phyloP scores from a whole-genome alignment of 441 rosid species.

The Populus tomentosa region DNA sequence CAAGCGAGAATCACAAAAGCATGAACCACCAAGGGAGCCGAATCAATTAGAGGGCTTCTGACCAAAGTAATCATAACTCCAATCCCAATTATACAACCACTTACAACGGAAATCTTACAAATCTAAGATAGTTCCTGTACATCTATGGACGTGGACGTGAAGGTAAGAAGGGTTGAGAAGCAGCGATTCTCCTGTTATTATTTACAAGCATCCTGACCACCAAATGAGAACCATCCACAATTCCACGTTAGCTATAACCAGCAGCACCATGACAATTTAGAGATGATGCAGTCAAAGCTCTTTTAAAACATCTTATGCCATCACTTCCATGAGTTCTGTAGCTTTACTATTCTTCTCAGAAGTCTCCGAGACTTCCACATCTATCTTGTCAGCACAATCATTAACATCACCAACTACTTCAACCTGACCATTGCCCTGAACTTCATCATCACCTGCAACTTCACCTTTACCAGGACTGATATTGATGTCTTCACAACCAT shows the following conservation, averaged over 20 bases:
- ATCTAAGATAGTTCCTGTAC: slow-evolving; percentile 44
- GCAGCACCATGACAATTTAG: slow-evolving; percentile 24
- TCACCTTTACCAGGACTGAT: slow-evolving; percentile 22
- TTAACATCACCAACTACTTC: slow-evolving; percentile 15
- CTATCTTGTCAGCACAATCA: slow-evolving; percentile 20
- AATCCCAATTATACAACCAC: slow-evolving; percentile 23
- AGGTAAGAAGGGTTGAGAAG: slow-evolving; percentile 23
- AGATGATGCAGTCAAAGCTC: slow-evolving; percentile 13
- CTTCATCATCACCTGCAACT: slow-evolving; percentile 3
- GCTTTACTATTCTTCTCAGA: slow-evolving; percentile 35
- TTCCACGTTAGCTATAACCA: slow-evolving; percentile 4
- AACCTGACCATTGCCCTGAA: slow-evolving; percentile 8
- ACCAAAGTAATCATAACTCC: slow-evolving; percentile 14
- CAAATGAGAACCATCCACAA: slow-evolving; percentile 12
- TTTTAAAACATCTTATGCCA: slow-evolving; percentile 32
- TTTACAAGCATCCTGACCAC: slow-evolving; percentile 34
- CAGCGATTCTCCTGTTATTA: slow-evolving; percentile 30
- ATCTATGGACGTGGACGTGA: slow-evolving; percentile 24
- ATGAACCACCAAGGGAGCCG: neutral
- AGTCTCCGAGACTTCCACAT: slow-evolving; percentile 16
- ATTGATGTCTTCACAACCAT: slow-evolving; percentile 29
- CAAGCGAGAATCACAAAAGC: slow-evolving; percentile 14
- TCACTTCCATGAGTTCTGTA: slow-evolving; percentile 39
- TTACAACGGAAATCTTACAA: slow-evolving; percentile 25
- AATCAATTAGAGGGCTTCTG: slow-evolving; percentile 15